Percentiles rank a stretch among this genome's conserved stretches.
These are phyloP conservation scores for Sphenostylis stenocarpa DNA, from an alignment of 306 rosid species.

Conservation along the genomic window DNA sequence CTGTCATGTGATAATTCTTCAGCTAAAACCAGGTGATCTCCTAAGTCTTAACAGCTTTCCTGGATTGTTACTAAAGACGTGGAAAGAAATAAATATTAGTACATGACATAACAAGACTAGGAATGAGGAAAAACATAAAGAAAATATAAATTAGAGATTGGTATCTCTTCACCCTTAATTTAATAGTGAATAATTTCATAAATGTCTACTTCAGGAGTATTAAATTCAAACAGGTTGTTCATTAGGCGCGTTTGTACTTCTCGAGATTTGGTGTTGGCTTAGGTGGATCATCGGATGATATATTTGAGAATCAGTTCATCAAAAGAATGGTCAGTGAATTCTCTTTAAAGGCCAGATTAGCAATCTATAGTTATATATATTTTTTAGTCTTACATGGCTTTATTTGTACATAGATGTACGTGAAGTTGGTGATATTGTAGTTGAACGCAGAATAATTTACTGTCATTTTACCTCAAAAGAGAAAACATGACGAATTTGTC, in stretches of 20 bases:
- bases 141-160: slow-evolving; percentile 14
- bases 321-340: slow-evolving; percentile 9
- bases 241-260: neutral
- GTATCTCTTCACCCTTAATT: neutral
- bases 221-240: slow-evolving; percentile 1
- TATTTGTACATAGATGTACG: neutral
- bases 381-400: neutral
- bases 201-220: slow-evolving; percentile 20
- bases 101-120: slow-evolving; percentile 18
- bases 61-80: slow-evolving; percentile 21
- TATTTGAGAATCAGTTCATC: neutral
- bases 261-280: slow-evolving; percentile 18
- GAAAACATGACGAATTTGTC: too few relatives aligned
- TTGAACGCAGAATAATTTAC: slow-evolving; percentile 2
- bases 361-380: neutral
- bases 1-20: slow-evolving; percentile 5
- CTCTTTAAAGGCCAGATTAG: neutral
- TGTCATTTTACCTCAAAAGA: neutral
- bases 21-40: slow-evolving; percentile 30
- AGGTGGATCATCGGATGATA: neutral
- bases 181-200: neutral
- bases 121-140: neutral
- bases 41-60: slow-evolving; percentile 22
- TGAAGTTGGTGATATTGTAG: slow-evolving; percentile 7
- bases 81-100: slow-evolving; percentile 26